Base-by-base conservation (phyloP, 164 flowering plant genomes). In the Buxus sempervirens region DNA sequence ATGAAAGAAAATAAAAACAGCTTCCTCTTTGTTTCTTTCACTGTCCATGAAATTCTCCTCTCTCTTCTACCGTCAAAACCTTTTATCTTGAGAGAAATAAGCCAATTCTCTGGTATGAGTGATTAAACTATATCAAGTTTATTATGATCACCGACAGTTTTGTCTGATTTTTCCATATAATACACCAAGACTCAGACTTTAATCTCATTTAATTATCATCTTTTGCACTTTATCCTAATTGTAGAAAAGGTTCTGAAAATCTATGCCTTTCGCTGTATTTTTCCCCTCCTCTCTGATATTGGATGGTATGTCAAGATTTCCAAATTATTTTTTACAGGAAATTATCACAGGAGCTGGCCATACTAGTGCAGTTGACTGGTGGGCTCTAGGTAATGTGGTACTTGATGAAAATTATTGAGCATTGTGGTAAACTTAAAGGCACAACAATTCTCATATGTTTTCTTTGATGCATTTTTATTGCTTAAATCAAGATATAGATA, bases 301-400 rank as follows among this genome's bases (percentile, higher is more conserved):
- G 19, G 56, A 14, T 48, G 6, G 6, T 0, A 5, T 10, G 48
- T 64, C 9, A 56, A 57, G 42, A 38, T 23, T 67, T 55, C 25
- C 20, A 49, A n/a, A 49, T 58, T 21, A 45, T 62, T 55, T 54
- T 70, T 72, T 75, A 68, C 83, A 94, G 98, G 98, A 95, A 84
- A 95, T 95, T 67, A 87, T 95, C 26, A 80, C 86, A 59, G 98
- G 98, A 51, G 90, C 92, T 45, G 98, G 98, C 54, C 98, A 95
- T 80, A 86, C 92, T 41, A 95, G 98, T 81, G 98, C 96, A 65
- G 97, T 94, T 74, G 98, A 94, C 71, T 91, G 98, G 98, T 95
- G 98, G 98, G 98, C 97, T 72, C 89, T 95, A 49, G 98, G 98
- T 94, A 86, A 90, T 62, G 70, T 38, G 53, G n/a, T 27, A 26